Base-by-base conservation (phyloP, 495 filamentous ascomycete species). In the Trichoderma asperelloides region DNA sequence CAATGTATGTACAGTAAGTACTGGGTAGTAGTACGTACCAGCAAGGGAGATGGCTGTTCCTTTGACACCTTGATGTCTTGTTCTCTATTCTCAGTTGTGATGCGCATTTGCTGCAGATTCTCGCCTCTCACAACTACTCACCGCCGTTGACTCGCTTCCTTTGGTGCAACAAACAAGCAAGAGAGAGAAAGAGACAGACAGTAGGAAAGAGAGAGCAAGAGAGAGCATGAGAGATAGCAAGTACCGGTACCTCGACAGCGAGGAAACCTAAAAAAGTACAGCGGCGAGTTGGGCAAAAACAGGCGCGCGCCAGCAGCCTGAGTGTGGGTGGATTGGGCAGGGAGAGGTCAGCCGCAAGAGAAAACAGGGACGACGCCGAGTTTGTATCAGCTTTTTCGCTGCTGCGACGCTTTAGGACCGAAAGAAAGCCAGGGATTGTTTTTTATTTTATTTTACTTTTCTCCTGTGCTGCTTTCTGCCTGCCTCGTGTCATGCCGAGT, bases 311-410 rank as follows among this genome's bases (percentile, higher is more conserved):
- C 55, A 60, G 55, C 55, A 30, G 23, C 23, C 8, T 16, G 25
- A 30, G 55, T 60, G 55, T 60, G 55, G 55, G 55, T 60, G 55
- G 55, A 30, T 60, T 60, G 55, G 55, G 55, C 25, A 27, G 55
- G 23, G n/a, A 60, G 23, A 60, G n/a, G n/a, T n/a, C 15, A 30
- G 23, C 11, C 8, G 23, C 15, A 51, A 55, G n/a, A 55, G n/a
- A 25, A 21, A 13, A 49, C 8, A 16, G 12, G 15, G 45, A 49
- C n/a, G 45, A 49, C 45, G 15, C 8, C 3, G 45, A n/a, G n/a
- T n/a, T 7, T 2, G 33, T 37, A 2, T 37, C 33, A 37, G 33
- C 33, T 37, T 37, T 37, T 37, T 37, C 33, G 33, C 33, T 37
- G 33, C 33, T 37, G 33, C 6, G 33, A 37, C 33, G 33, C 33